Evolutionary conservation across 75 land plant species (phyloP).

Genomic region (Picea glauca): DNA sequence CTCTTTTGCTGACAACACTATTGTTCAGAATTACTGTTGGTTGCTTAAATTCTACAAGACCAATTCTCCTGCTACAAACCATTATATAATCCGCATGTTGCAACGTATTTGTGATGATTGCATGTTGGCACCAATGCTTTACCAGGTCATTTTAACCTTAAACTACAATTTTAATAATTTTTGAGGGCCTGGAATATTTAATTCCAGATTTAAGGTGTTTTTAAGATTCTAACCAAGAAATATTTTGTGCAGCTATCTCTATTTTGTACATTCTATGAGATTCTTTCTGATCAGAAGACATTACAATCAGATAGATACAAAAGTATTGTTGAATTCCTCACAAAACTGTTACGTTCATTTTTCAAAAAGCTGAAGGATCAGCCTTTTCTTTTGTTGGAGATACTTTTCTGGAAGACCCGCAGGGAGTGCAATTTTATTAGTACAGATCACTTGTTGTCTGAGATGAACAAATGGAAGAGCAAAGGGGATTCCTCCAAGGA

Average conservation of each 20-base stretch:
- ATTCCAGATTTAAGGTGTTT: neutral
- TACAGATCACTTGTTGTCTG: constrained; percentile 41
- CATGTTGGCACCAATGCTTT: constrained; percentile 84
- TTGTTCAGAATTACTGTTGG: constrained; percentile 89
- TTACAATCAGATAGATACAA: constrained; percentile 54
- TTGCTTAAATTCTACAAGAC: constrained; percentile 74
- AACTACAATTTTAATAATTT: neutral
- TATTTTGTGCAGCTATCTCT: constrained; percentile 73
- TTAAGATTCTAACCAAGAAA: neutral
- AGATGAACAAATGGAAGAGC: constrained; percentile 31
- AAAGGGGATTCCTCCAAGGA: constrained; percentile 1
- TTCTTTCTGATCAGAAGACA: constrained; percentile 64
- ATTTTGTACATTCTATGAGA: constrained; percentile 63
- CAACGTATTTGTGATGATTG: constrained; percentile 78
- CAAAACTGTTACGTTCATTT: constrained; percentile 60
- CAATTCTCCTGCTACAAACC: constrained; percentile 70
- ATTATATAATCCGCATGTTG: constrained; percentile 77
- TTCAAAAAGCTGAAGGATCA: constrained; percentile 70
- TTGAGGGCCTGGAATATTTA: neutral
- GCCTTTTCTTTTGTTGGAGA: constrained; percentile 85
- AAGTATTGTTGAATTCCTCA: constrained; percentile 62
- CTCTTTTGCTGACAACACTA: constrained; percentile 56
- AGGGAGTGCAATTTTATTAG: constrained; percentile 74
- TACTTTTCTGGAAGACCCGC: constrained; percentile 90
- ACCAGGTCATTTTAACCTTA: constrained; percentile 58